Base-by-base conservation (phyloP, 768 basidiomycete genomes). In the Lactarius tabidus region DNA sequence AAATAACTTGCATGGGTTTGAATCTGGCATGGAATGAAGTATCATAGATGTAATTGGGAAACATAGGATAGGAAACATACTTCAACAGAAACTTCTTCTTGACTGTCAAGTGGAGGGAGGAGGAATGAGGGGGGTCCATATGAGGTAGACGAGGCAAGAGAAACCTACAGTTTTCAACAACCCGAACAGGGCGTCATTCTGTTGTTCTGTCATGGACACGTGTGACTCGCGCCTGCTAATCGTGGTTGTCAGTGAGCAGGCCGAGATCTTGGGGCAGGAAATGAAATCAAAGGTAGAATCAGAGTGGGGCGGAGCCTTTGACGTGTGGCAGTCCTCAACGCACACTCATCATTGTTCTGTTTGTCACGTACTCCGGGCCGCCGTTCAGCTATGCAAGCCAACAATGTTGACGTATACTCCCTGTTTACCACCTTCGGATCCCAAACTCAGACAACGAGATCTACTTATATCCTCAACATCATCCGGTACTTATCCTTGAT, bases 31-130 rank as follows among this genome's bases (percentile, higher is more conserved):
- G n/a, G n/a, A n/a, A n/a, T n/a, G n/a, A n/a, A n/a, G n/a, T n/a
- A n/a, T n/a, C n/a, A n/a, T n/a, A n/a, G n/a, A n/a, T n/a, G n/a
- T n/a, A n/a, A n/a, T n/a, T n/a, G n/a, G n/a, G n/a, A n/a, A n/a
- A n/a, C n/a, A n/a, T n/a, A n/a, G n/a, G n/a, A n/a, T n/a, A n/a
- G n/a, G n/a, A n/a, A n/a, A n/a, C n/a, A n/a, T n/a, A n/a, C n/a
- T n/a, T n/a, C n/a, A n/a, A n/a, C n/a, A n/a, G n/a, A n/a, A n/a
- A 93, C 79, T 91, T 93, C 86, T 91, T 91, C 86, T 93, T 93
- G 81, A 93, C 91, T 93, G 73, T 51, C 62, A 68, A 68, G n/a
- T n/a, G n/a, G 76, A 68, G 74, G 75, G 75, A 80, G 38, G 35
- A 75, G 72, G 57, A 23, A 67, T 74, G 56, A 73, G 62, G 23